A percentile compares a stretch with the other conserved stretches of the same genome.
phyloP scores from a whole-genome alignment of 257 asterid species.

The Leptodermis oblonga region DNA sequence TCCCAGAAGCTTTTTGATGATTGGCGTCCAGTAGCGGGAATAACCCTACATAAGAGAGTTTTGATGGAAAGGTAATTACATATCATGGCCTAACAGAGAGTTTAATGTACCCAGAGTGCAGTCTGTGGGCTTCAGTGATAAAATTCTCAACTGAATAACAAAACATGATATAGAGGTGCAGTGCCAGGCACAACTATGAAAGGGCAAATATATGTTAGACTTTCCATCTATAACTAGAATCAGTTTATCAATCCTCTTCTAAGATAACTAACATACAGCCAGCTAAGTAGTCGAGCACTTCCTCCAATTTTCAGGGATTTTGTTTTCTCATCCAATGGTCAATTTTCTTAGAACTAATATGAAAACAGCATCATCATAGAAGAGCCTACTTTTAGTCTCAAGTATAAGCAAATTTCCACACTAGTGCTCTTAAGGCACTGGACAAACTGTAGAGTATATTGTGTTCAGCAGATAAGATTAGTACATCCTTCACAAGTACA shows the following conservation, averaged over 20 bases:
- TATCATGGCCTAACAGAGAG: not conserved
- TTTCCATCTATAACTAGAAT: not conserved
- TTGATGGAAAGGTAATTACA: slow-evolving; percentile 2
- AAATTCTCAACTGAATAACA: not conserved
- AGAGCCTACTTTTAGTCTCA: not conserved
- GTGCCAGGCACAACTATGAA: not conserved
- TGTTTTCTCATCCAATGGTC: not conserved
- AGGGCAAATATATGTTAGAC: not conserved
- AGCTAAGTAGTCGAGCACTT: not conserved
- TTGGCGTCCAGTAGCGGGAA: slow-evolving; percentile 86
- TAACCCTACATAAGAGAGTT: slow-evolving; percentile 56
- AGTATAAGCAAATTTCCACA: not conserved
- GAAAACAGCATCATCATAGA: not conserved
- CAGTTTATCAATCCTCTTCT: not conserved
- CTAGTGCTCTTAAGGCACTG: not conserved
- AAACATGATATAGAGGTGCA: not conserved
- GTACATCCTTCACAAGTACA: not conserved
- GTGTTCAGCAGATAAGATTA: not conserved
- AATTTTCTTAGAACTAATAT: not conserved
- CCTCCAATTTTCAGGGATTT: not conserved
- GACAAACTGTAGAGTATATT: not conserved
- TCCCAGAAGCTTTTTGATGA: slow-evolving; percentile 49
- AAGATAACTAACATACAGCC: not conserved
- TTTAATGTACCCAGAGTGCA: not conserved
- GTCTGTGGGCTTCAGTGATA: not conserved